These are phyloP conservation scores for Nadsonia fulvescens DNA, from an alignment of 805 yeast genomes.

Conservation along the genomic window DNA sequence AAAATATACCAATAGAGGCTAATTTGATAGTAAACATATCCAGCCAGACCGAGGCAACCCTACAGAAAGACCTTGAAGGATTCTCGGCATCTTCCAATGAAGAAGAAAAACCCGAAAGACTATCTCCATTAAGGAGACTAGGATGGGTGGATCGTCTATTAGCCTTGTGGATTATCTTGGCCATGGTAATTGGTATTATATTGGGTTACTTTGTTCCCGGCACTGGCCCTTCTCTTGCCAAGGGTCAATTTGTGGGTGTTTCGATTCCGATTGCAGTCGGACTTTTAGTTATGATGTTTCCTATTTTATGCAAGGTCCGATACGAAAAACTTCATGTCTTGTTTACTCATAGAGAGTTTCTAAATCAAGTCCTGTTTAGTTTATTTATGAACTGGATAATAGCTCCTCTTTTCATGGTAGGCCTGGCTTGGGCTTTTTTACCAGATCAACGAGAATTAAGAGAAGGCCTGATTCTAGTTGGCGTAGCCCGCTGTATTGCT, in stretches of 20 bases:
- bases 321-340: slow-evolving; percentile 27
- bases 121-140: too few species aligned
- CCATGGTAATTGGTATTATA: slow-evolving; percentile 20
- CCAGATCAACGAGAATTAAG: slow-evolving; percentile 31
- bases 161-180: too few species aligned
- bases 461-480: slow-evolving; percentile 39
- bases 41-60: too few species aligned
- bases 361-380: slow-evolving; percentile 22
- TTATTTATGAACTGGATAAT: slow-evolving; percentile 35
- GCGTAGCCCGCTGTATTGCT: slow-evolving; percentile 42
- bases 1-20: too few species aligned
- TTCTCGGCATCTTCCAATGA: too few species aligned
- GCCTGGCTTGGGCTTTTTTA: slow-evolving; percentile 33
- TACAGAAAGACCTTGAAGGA: too few species aligned
- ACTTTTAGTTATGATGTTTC: slow-evolving; percentile 36
- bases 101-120: too few species aligned
- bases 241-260: slow-evolving; percentile 13
- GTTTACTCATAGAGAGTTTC: slow-evolving; percentile 11
- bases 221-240: slow-evolving; percentile 9
- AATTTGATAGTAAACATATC: too few species aligned
- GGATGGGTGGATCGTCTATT: too few species aligned
- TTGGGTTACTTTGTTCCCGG: slow-evolving; percentile 13
- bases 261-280: slow-evolving; percentile 24
- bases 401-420: slow-evolving; percentile 40
- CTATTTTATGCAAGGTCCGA: slow-evolving; percentile 35